Conservation (phyloP, 2,329 filamentous ascomycete species). For the Trichophyton simii region DNA sequence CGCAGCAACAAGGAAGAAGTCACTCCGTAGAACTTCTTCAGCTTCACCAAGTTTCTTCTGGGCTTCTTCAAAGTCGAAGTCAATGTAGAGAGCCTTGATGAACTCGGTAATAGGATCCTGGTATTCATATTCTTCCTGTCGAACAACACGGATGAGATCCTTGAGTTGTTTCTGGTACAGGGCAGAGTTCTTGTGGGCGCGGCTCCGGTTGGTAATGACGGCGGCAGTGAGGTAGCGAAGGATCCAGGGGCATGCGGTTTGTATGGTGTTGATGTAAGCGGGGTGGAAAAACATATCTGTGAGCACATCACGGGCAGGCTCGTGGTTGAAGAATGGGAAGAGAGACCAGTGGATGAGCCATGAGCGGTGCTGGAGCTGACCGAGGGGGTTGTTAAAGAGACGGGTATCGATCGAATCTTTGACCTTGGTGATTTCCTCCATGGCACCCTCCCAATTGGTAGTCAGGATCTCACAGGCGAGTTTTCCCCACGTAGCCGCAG, state of each 20-base stretch:
- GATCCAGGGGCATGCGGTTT: constrained; percentile 94
- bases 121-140: constrained; percentile 97
- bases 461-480: constrained; percentile 90
- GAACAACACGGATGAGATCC: constrained; percentile 87
- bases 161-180: constrained; percentile 97
- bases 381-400: constrained; percentile 90
- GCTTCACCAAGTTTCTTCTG: constrained; percentile 76
- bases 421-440: constrained; percentile 82
- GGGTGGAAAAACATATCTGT: constrained; percentile 96
- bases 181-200: constrained; percentile 62
- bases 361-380: constrained; percentile 89
- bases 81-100: constrained; percentile 86
- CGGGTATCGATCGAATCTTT: constrained; percentile 87
- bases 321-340: constrained; percentile 98
- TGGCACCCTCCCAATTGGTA: constrained; percentile 85
- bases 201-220: constrained; percentile 83
- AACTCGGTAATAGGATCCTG: constrained; percentile 91
- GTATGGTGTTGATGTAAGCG: constrained; percentile 98
- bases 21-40: constrained; percentile 78
- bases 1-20: constrained; percentile 86
- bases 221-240: constrained; percentile 86
- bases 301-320: constrained; percentile 75
- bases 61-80: constrained; percentile 95
- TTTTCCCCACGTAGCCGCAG: constrained; percentile 94
- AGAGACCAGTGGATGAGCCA: constrained; percentile 98